Conservation (phyloP, 2,329 filamentous ascomycete species). For the Fusarium tjaetaba region DNA sequence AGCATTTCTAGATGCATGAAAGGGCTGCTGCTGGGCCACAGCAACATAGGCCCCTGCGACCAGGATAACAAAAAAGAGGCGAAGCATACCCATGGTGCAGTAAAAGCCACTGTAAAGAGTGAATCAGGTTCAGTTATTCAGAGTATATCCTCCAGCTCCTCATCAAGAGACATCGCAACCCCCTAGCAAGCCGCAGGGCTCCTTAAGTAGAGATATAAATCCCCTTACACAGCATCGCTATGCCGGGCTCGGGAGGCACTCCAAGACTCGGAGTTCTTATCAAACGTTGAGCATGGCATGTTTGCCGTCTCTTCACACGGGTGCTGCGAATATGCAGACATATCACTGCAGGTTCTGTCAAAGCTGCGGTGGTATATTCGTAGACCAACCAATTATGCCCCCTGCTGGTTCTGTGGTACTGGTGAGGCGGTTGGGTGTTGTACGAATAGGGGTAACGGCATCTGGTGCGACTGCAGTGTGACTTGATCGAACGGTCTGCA, state of each 20-base stretch:
- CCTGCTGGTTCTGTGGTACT: conserved; percentile 10
- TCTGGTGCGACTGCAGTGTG: conserved; percentile 27
- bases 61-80: conserved; percentile 23
- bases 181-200: background rate
- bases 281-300: conserved; percentile 21
- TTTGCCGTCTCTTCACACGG: conserved; percentile 25
- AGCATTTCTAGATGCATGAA: conserved; percentile 8
- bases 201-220: conserved; percentile 29
- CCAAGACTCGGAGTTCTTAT: conserved; percentile 20
- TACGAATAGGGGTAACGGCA: conserved; percentile 31
- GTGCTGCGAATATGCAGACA: conserved; percentile 10
- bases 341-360: conserved; percentile 20
- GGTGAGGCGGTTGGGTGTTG: background rate
- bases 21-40: background rate
- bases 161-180: background rate
- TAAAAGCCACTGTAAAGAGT: conserved; percentile 25
- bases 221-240: conserved; percentile 13
- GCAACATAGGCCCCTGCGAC: conserved; percentile 2
- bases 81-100: conserved; percentile 34
- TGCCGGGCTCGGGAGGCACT: conserved; percentile 13
- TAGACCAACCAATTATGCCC: conserved; percentile 2
- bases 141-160: conserved; percentile 13
- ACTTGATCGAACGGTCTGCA: conserved; percentile 5
- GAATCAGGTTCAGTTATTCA: conserved; percentile 21
- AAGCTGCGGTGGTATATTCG: background rate